Evolutionary conservation across 139 green algal species (phyloP), one percentile per base, ranked within the genome.

Genomic region (Dunaliella sp.): DNA sequence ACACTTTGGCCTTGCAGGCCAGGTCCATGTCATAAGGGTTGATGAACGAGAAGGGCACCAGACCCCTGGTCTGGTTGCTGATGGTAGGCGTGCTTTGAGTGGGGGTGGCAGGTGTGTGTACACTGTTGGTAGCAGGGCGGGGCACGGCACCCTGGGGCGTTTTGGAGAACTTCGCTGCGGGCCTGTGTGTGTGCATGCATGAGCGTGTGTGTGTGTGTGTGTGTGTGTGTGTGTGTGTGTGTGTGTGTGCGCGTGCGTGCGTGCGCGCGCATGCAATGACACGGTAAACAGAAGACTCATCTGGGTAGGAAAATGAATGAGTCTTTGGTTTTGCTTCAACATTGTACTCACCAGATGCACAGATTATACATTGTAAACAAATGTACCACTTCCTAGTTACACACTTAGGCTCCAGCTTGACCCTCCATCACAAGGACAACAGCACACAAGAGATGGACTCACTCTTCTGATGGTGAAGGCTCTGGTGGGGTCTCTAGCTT

Each of bases 1-100:
- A 59, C 32, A 97, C 36, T 86, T 93, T 92, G 31, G 95, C 94
- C 83, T 92, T 92, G 87, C 97, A 92, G 48, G 88, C 90, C 93
- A 93, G 97, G 37, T 89, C 73, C 77, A 57, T 58, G 1, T 86
- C 36, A 77, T 92, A 91, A 7, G 88, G 88, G 77, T 91, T 76
- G 79, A 91, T 34, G 83, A 33, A 31, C 32, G 36, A 38, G 35
- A 76, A 34, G 34, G 24, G 31, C n/a, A 75, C 83, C 21, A 87
- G 36, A 25, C 26, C 37, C 26, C 48, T 59, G 37, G 83, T 86
- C 36, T 83, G 38, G 7, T 35, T 65, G 36, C 78, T 83, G 36
- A 73, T 36, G 36, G 35, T 33, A 65, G 24, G 1, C 72, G 74
- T 38, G 73, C 79, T 34, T 1, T 78, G 84, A 1, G 36, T 82